Evolutionary conservation across 352 stramenopile genomes (phyloP), one percentile per base, ranked within the genome.

Genomic region (Globisporangium viniferum): DNA sequence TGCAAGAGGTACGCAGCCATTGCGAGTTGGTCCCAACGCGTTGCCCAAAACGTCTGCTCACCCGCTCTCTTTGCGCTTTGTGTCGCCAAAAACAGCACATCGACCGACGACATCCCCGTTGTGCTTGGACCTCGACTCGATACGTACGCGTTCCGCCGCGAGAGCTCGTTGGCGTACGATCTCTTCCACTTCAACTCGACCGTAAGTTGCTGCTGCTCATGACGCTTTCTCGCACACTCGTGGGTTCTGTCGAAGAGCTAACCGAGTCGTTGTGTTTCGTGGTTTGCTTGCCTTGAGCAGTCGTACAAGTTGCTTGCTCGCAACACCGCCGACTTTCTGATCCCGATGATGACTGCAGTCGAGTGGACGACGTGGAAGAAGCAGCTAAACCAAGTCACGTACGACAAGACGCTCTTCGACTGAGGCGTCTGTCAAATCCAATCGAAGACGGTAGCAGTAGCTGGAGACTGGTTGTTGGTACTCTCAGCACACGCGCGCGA

Each of bases 281-380:
- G 22, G n/a, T 10, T 58, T 51, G 44, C 2, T 14, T 41, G 3
- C 46, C n/a, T 49, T 33, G 27, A 59, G 24, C 64, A 95, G 86
- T 83, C 79, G 58, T 95, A 88, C 76, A 83, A 85, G 72, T 71
- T 92, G 61, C 80, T 95, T 57, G 88, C 88, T 57, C 80, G 79
- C 62, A 92, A 93, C 68, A 80, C 80, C 15, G 79, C 86, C 27
- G 81, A 91, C 71, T 91, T 94, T 66, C 72, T 95, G 58, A 66
- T 93, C 51, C 84, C 86, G 59, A 89, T 93, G 75, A 88, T 93
- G 78, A 95, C 88, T 0, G 81, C 86, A 7, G 74, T 91, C 59
- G 88, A 94, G 73, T 95, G 88, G 86, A 77, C 76, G 56, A 94
- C 84, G 59, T 94, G 88, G 86, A 95, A 95, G 73, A 79, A 89